These are phyloP conservation scores for Senecio squalidus DNA, from an alignment of 140 eudicot genomes.

Conservation along the genomic window DNA sequence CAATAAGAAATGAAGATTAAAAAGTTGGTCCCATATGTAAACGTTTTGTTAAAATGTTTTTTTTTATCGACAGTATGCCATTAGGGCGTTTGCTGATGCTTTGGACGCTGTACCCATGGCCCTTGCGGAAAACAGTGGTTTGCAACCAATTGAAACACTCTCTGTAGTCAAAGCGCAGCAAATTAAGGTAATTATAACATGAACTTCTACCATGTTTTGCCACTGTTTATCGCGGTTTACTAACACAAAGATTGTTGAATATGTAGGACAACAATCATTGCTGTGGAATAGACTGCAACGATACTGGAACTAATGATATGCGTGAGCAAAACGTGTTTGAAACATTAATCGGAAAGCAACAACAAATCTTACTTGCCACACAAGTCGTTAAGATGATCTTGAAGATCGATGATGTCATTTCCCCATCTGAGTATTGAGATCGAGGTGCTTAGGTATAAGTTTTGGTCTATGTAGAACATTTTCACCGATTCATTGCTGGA, in stretches of 20 bases:
- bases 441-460: conserved; percentile 13
- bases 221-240: no score
- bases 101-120: conserved; percentile 96
- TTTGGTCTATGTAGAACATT: conserved; percentile 24
- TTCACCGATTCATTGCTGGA: conserved; percentile 7
- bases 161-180: conserved; percentile 94
- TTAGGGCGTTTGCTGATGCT: conserved; percentile 93
- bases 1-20: neutral
- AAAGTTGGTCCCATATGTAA: neutral
- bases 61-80: conserved; percentile 73
- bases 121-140: conserved; percentile 95
- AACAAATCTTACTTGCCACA: conserved; percentile 92
- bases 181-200: conserved; percentile 55
- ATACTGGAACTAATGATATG: conserved; percentile 91
- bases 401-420: conserved; percentile 92
- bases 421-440: conserved; percentile 73
- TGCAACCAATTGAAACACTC: conserved; percentile 88
- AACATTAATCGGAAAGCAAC: conserved; percentile 94
- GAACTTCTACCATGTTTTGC: neutral
- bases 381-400: conserved; percentile 99
- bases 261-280: conserved; percentile 79
- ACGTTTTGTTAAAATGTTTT: neutral
- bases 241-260: neutral
- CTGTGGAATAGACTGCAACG: conserved; percentile 94
- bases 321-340: conserved; percentile 95